Conservation (phyloP, 75 land plant species). For the Gnetum montanum region DNA sequence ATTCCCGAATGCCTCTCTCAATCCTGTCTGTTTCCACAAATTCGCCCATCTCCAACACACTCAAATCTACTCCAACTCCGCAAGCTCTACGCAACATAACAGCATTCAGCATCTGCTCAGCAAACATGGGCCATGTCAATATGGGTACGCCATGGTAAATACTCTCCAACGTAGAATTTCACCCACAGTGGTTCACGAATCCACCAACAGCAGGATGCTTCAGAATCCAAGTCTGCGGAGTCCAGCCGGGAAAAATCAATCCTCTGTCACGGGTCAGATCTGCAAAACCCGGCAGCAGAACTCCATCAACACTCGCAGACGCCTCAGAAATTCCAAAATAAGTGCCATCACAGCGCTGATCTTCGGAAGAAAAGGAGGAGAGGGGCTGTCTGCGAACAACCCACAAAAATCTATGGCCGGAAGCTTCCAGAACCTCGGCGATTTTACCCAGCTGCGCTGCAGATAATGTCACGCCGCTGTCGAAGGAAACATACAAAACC, state of each 20-base stretch:
- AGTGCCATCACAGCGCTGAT: too few relatives aligned
- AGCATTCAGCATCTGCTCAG: conserved; percentile 3
- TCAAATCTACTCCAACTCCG: background rate
- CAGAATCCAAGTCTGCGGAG: conserved; percentile 28
- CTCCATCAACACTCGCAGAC: background rate
- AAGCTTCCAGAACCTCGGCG: conserved; percentile 1
- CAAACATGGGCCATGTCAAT: conserved; percentile 7
- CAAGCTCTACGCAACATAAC: background rate
- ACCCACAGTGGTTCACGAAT: conserved; percentile 11
- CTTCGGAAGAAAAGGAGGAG: too few relatives aligned
- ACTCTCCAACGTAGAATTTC: conserved; percentile 6
- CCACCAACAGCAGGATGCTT: conserved; percentile 20
- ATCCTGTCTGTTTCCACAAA: background rate
- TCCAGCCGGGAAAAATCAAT: conserved; percentile 13
- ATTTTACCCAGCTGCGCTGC: background rate
- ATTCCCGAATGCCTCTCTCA: background rate
- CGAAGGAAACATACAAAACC: background rate
- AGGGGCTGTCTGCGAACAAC: too few relatives aligned
- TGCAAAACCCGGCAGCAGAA: conserved; percentile 24
- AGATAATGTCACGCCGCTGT: background rate
- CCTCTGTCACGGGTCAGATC: conserved; percentile 20
- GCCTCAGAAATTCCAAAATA: too few relatives aligned
- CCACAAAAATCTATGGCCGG: conserved; percentile 8
- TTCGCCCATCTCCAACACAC: conserved; percentile 2
- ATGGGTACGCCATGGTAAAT: conserved; percentile 6